Conservation (phyloP, 441 rosid genomes). For the Pelargonium citronellum region DNA sequence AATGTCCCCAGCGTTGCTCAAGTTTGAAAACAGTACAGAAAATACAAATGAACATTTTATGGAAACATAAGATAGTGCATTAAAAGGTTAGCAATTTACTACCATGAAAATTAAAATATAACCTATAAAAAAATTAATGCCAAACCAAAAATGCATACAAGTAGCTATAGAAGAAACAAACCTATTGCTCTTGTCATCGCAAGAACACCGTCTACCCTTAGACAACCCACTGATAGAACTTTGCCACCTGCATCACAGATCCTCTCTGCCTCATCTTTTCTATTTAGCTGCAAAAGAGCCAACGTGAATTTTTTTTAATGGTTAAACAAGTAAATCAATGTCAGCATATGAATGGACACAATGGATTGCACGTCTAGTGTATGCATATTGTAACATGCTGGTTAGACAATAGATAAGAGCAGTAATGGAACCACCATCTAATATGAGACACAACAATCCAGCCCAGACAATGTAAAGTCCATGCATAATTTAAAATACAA, state of each 20-base stretch:
- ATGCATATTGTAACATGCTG: neutral
- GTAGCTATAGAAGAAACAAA: conserved; percentile 7
- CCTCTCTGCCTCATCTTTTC: conserved; percentile 17
- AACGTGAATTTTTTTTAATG: neutral
- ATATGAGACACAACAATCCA: neutral
- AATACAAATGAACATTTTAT: too few relatives aligned
- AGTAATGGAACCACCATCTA: neutral
- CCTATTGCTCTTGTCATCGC: conserved; percentile 27
- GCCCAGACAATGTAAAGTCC: neutral
- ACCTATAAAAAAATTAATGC: neutral
- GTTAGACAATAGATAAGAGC: neutral
- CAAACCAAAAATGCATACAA: neutral
- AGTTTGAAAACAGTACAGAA: too few relatives aligned
- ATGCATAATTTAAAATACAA: neutral
- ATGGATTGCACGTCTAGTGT: neutral
- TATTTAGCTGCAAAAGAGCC: conserved; percentile 16
- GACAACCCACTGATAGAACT: conserved; percentile 18
- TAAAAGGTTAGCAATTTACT: neutral
- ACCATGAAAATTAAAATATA: neutral
- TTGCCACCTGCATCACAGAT: conserved; percentile 22
- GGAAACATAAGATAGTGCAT: neutral
- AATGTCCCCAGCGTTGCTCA: too few relatives aligned
- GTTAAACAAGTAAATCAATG: neutral
- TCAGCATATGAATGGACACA: neutral
- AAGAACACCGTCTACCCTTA: conserved; percentile 24